Conservation (phyloP, 2,329 filamentous ascomycete genomes). For the Scytalidium sp. region DNA sequence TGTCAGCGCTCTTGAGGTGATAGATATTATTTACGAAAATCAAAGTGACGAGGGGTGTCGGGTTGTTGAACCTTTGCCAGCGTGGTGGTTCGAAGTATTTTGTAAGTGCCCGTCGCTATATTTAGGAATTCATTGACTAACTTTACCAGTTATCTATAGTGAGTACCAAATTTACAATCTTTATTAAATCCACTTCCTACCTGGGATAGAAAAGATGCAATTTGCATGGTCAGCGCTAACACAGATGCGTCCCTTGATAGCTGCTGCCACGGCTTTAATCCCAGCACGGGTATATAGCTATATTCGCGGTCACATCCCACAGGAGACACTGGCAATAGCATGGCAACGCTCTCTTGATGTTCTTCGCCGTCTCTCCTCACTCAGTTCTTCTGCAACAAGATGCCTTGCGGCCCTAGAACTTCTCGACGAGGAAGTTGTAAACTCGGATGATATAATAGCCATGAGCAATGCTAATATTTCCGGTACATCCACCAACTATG, state of each 20-base stretch:
- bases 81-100: neutral
- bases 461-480: too few species aligned
- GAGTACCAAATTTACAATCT: neutral
- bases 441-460: neutral
- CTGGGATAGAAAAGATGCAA: too few species aligned
- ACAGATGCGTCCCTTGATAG: neutral
- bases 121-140: neutral
- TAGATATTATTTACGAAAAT: neutral
- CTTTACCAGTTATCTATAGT: neutral
- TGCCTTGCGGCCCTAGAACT: neutral
- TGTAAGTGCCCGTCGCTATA: neutral
- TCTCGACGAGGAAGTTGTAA: neutral
- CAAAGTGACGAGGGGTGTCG: neutral
- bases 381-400: neutral
- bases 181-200: too few species aligned
- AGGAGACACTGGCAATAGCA: neutral
- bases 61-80: neutral
- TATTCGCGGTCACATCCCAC: neutral
- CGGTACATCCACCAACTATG: too few species aligned
- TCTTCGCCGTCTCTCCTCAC: neutral
- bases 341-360: neutral
- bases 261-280: neutral
- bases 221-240: neutral
- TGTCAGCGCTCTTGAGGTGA: neutral
- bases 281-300: neutral